Evolutionary conservation across 352 stramenopile species (phyloP).

Genomic region (Globisporangium polare): DNA sequence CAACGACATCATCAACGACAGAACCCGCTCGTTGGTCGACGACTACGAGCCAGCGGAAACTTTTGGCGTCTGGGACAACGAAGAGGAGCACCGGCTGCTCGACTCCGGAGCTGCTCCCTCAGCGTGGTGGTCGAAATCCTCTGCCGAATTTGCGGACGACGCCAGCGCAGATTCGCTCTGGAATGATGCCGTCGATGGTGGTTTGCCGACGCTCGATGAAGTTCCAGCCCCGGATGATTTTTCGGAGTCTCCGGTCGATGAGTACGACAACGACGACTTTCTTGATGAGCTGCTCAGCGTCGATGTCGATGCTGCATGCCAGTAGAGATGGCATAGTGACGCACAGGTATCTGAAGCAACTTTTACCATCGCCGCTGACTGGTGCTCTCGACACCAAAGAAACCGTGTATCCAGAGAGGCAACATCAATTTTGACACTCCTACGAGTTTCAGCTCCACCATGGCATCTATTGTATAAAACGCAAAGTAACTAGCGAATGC

Average conservation of each 20-base stretch:
- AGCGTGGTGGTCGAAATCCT: conserved; percentile 43
- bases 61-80: conserved; percentile 30
- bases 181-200: conserved; percentile 5
- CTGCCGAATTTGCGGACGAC: conserved; percentile 14
- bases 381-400: background rate
- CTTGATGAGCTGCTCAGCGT: conserved; percentile 54
- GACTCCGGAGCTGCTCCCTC: conserved; percentile 34
- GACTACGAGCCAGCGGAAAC: conserved; percentile 28
- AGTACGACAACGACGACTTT: conserved; percentile 20
- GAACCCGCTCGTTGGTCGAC: conserved; percentile 47
- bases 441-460: background rate
- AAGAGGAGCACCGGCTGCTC: conserved; percentile 37
- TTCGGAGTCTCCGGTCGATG: conserved; percentile 10
- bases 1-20: conserved; percentile 41
- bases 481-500: conserved; percentile 13
- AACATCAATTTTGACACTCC: background rate
- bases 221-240: conserved; percentile 43
- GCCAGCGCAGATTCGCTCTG: conserved; percentile 14
- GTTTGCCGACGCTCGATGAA: conserved; percentile 16
- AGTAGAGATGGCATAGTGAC: background rate
- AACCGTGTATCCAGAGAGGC: background rate
- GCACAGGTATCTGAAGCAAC: background rate
- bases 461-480: conserved; percentile 10
- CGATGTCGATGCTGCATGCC: conserved; percentile 36
- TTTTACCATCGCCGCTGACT: background rate